Percentiles rank a stretch among this genome's conserved stretches.
Evolutionary conservation across 2,329 filamentous ascomycete genomes (phyloP).

Genomic region (Myriosclerotinia curreyana): DNA sequence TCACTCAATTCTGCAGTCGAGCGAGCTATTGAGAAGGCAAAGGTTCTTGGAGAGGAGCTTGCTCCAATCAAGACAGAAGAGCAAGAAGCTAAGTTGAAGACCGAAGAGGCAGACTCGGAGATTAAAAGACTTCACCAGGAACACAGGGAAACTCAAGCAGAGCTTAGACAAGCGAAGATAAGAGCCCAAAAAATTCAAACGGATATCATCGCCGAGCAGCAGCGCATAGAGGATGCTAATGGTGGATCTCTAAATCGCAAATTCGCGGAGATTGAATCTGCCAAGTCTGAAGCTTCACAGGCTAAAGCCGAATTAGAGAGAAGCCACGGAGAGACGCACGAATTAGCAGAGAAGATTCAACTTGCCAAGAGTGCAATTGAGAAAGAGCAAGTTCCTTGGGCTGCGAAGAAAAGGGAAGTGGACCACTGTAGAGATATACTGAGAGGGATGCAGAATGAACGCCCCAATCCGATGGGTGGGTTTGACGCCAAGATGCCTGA

Average conservation of each 20-base stretch:
- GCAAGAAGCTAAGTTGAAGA: slow-evolving; percentile 50
- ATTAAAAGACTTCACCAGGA: slow-evolving; percentile 56
- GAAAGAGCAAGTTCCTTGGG: slow-evolving; percentile 39
- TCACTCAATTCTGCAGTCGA: slow-evolving; percentile 40
- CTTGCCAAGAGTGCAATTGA: slow-evolving; percentile 39
- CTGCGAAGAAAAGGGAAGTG: slow-evolving; percentile 54
- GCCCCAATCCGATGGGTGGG: slow-evolving; percentile 58
- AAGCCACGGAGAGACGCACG: slow-evolving; percentile 43
- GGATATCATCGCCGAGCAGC: slow-evolving; percentile 55
- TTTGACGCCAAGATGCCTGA: slow-evolving; percentile 62
- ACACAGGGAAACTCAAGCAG: slow-evolving; percentile 62
- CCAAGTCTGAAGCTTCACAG: slow-evolving; percentile 49
- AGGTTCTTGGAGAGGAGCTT: slow-evolving; percentile 36
- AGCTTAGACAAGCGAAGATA: slow-evolving; percentile 52
- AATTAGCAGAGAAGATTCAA: slow-evolving; percentile 39
- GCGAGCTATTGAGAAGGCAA: slow-evolving; percentile 33
- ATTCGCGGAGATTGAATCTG: slow-evolving; percentile 56
- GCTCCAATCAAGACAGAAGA: slow-evolving; percentile 47
- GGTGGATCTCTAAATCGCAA: slow-evolving; percentile 67
- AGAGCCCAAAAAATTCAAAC: slow-evolving; percentile 47
- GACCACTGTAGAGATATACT: slow-evolving; percentile 50
- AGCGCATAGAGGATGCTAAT: slow-evolving; percentile 63
- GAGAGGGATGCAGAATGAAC: slow-evolving; percentile 52
- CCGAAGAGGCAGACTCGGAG: slow-evolving; percentile 52
- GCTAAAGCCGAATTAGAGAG: slow-evolving; percentile 45